phyloP scores from a whole-genome alignment of 176 grass and related monocot species.

The Pharus latifolius region DNA sequence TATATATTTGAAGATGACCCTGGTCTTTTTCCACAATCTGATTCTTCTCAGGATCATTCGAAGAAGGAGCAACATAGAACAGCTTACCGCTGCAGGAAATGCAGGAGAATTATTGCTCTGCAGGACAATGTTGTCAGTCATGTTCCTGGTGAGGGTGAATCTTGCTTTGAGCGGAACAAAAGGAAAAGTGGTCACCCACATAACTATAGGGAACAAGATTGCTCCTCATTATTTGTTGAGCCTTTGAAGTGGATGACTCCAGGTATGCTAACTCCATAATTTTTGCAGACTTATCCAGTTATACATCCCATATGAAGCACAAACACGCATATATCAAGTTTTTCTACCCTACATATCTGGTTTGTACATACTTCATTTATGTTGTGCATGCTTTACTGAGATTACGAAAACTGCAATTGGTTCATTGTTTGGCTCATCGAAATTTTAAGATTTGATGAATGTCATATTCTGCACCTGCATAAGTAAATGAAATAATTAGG shows the following conservation, averaged over 20 bases:
- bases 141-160: constrained; percentile 55
- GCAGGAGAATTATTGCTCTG: constrained; percentile 64
- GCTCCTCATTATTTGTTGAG: constrained; percentile 79
- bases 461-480: no score
- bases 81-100: constrained; percentile 84
- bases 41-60: constrained; percentile 6
- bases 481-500: no score
- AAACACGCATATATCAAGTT: no score
- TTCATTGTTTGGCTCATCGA: no score
- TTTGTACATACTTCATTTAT: no score
- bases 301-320: no score
- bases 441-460: no score
- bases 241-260: constrained; percentile 98
- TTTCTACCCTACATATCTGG: no score
- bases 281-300: background rate
- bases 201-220: constrained; percentile 54
- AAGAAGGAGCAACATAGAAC: constrained; percentile 20
- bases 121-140: constrained; percentile 73
- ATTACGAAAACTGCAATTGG: no score
- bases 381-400: no score
- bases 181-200: constrained; percentile 25
- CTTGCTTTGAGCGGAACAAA: constrained; percentile 71
- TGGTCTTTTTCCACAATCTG: constrained; percentile 30
- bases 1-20: constrained; percentile 75
- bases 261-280: constrained; percentile 20